Conservation (phyloP, 192 early-diverging fungal species). For the Coemansia sp. region DNA sequence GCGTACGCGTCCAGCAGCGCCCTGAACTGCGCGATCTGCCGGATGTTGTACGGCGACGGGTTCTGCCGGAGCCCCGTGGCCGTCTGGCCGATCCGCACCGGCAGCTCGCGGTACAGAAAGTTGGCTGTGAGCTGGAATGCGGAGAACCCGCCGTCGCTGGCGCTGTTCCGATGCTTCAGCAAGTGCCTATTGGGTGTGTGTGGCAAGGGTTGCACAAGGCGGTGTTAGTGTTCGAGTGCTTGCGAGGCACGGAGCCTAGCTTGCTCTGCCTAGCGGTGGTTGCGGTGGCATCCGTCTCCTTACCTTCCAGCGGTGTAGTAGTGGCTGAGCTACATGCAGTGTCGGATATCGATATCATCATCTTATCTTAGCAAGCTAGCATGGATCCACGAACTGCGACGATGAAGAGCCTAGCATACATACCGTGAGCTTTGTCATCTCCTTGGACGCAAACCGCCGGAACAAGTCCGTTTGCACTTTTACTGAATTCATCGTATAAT, state of each 20-base stretch:
- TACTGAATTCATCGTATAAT: slow-evolving; percentile 13
- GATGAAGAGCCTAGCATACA: neutral
- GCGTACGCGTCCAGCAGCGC: slow-evolving; percentile 57
- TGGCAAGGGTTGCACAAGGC: too few relatives aligned
- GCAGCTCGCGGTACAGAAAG: slow-evolving; percentile 62
- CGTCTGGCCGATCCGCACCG: slow-evolving; percentile 62
- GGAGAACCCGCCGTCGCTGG: slow-evolving; percentile 38
- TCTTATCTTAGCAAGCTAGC: too few relatives aligned
- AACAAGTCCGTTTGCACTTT: slow-evolving; percentile 31
- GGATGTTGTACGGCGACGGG: slow-evolving; percentile 51
- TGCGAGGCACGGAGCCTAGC: neutral
- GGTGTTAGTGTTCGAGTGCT: neutral
- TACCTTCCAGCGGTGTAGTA: slow-evolving; percentile 54
- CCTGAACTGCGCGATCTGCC: slow-evolving; percentile 46
- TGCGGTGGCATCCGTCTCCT: too few relatives aligned
- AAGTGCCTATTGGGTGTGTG: slow-evolving; percentile 25
- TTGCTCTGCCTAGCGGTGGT: too few relatives aligned
- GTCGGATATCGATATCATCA: too few relatives aligned
- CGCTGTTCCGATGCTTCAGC: slow-evolving; percentile 47
- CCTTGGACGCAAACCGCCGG: slow-evolving; percentile 52
- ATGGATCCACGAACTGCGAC: neutral
- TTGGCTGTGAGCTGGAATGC: slow-evolving; percentile 55
- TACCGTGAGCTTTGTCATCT: slow-evolving; percentile 55
- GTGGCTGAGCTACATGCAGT: slow-evolving; percentile 54
- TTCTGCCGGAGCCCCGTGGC: slow-evolving; percentile 54